Conservation (phyloP, 257 asterid species). For the Phtheirospermum japonicum region DNA sequence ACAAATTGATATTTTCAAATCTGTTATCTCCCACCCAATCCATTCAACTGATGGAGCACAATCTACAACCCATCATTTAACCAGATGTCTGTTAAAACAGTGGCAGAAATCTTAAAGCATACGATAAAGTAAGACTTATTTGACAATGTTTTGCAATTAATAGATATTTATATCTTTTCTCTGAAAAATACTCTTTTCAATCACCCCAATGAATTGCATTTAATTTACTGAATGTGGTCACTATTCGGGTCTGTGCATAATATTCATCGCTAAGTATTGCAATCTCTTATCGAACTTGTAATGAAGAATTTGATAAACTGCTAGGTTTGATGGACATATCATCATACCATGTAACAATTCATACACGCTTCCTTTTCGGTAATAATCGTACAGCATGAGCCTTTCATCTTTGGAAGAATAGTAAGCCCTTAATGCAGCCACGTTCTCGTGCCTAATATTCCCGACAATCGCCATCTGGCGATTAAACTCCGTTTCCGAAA, state of each 20-base stretch:
- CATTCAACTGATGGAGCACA: background rate
- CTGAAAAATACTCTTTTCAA: background rate
- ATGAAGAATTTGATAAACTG: background rate
- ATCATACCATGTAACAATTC: constrained; percentile 16
- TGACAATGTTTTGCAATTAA: background rate
- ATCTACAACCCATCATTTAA: background rate
- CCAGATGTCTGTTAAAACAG: too few species aligned
- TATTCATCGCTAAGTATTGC: background rate
- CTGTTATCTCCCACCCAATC: background rate
- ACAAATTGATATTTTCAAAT: background rate
- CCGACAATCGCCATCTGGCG: constrained; percentile 17
- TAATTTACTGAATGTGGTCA: background rate
- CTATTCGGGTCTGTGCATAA: background rate
- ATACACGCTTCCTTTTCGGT: constrained; percentile 1
- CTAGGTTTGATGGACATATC: background rate
- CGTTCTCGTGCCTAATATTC: constrained; percentile 13
- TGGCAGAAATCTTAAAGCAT: background rate
- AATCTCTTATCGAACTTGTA: background rate
- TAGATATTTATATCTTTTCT: background rate
- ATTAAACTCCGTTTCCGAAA: constrained; percentile 11
- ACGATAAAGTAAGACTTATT: background rate
- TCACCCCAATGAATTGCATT: background rate
- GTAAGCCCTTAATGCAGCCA: constrained; percentile 20
- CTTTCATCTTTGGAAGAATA: background rate
- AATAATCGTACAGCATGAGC: constrained; percentile 19